Percentiles rank a stretch among this genome's conserved stretches.
These are phyloP conservation scores for Berberis vulgaris DNA, from an alignment of 164 flowering plant genomes.

Conservation along the genomic window DNA sequence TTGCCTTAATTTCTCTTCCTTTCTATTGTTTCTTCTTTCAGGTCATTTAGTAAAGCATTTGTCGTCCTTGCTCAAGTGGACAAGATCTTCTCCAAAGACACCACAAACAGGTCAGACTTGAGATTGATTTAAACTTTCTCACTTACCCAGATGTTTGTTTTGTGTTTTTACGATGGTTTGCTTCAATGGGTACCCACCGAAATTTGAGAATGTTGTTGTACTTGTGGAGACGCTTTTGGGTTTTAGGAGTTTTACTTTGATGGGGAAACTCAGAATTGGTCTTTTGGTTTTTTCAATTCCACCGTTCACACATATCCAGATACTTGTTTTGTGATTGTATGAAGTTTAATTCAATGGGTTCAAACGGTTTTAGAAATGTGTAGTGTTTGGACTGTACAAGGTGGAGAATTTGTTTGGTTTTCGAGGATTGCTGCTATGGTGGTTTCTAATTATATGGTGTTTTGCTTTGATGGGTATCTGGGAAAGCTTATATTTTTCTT, in stretches of 20 bases:
- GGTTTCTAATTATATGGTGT: not conserved
- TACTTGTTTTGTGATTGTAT: too few species aligned
- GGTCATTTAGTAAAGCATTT: constrained; percentile 71
- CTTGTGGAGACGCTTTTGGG: too few species aligned
- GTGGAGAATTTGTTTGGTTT: not conserved
- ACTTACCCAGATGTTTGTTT: constrained; percentile 12
- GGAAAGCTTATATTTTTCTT: constrained; percentile 1
- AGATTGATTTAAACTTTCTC: not conserved
- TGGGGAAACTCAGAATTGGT: too few species aligned
- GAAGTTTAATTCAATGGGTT: too few species aligned
- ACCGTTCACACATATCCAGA: too few species aligned
- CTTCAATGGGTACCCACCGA: not conserved
- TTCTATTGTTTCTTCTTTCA: constrained; percentile 16
- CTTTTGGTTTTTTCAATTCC: too few species aligned
- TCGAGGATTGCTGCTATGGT: not conserved
- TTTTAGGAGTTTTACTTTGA: too few species aligned
- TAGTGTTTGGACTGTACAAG: too few species aligned
- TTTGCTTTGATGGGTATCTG: constrained; percentile 7
- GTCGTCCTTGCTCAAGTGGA: constrained; percentile 72
- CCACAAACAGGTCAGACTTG: constrained; percentile 53
- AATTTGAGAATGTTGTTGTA: too few species aligned
- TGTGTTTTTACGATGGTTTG: constrained; percentile 7
- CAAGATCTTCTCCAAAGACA: constrained; percentile 52
- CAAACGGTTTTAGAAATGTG: too few species aligned
- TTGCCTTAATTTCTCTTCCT: constrained; percentile 10